These are phyloP conservation scores for Mycena latifolia DNA, from an alignment of 768 basidiomycete genomes.

Conservation along the genomic window DNA sequence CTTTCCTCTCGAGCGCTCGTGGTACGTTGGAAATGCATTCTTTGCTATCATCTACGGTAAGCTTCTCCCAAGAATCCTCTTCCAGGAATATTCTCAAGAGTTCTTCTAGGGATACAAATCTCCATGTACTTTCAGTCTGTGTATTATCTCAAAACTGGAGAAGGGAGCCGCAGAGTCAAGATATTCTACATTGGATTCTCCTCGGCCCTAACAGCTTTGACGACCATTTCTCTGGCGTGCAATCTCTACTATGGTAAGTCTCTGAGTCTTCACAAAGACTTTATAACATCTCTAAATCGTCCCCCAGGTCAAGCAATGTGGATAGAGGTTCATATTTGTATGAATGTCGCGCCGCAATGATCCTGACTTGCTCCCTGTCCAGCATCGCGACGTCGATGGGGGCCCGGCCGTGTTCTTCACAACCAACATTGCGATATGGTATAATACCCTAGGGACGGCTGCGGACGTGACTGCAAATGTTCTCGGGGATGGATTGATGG, in stretches of 20 bases:
- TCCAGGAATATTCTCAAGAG: too few relatives aligned
- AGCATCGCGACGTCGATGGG: slow-evolving; percentile 40
- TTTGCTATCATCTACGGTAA: slow-evolving; percentile 29
- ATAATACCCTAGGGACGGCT: slow-evolving; percentile 44
- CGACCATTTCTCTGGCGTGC: slow-evolving; percentile 19
- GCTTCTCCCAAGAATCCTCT: too few relatives aligned
- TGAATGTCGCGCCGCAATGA: too few relatives aligned
- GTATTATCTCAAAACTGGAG: slow-evolving; percentile 8
- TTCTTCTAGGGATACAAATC: slow-evolving; percentile 22
- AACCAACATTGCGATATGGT: slow-evolving; percentile 43
- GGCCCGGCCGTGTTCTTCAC: slow-evolving; percentile 48
- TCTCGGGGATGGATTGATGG: slow-evolving; percentile 51
- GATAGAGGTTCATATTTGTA: too few relatives aligned
- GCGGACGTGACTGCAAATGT: slow-evolving; percentile 45
- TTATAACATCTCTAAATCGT: too few relatives aligned
- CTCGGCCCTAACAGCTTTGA: slow-evolving; percentile 4
- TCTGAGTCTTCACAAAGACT: too few relatives aligned
- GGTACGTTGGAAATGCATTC: slow-evolving; percentile 21
- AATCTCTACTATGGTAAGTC: slow-evolving; percentile 17
- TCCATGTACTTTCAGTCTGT: slow-evolving; percentile 27
- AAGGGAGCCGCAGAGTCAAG: neutral
- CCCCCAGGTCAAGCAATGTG: slow-evolving; percentile 7
- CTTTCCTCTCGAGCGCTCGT: slow-evolving; percentile 18
- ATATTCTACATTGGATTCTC: slow-evolving; percentile 23
- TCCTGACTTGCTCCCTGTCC: too few relatives aligned